Evolutionary conservation across 805 yeast genomes (phyloP).

Genomic region (Ogataea paradorogensis): DNA sequence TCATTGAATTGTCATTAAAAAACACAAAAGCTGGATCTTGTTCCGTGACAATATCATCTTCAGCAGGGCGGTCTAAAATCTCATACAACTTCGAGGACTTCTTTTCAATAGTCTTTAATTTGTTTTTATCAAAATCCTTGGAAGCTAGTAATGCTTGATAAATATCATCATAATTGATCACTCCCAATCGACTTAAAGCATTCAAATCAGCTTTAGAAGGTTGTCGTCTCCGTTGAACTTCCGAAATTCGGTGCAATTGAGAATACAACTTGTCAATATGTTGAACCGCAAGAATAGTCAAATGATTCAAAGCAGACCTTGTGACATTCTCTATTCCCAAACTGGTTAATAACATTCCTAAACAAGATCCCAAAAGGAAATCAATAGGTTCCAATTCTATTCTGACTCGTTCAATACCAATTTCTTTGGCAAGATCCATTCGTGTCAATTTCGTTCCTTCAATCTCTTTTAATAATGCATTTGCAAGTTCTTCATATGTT

Average conservation of each 20-base stretch:
- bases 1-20: constrained; percentile 47
- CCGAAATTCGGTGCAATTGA: constrained; percentile 48
- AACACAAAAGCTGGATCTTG: constrained; percentile 52
- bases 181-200: constrained; percentile 42
- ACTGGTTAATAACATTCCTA: constrained; percentile 37
- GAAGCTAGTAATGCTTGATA: constrained; percentile 32
- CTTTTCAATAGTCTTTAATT: constrained; percentile 9
- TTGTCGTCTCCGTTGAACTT: constrained; percentile 56
- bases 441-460: constrained; percentile 1
- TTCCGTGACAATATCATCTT: constrained; percentile 31
- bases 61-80: constrained; percentile 19
- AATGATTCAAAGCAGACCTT: constrained; percentile 37
- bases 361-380: constrained; percentile 30
- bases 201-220: constrained; percentile 53
- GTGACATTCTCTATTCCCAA: constrained; percentile 30
- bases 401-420: constrained; percentile 3
- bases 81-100: constrained; percentile 9
- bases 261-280: constrained; percentile 39
- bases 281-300: constrained; percentile 34
- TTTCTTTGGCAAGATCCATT: constrained; percentile 4
- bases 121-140: constrained; percentile 6
- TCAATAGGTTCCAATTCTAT: constrained; percentile 31
- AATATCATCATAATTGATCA: constrained; percentile 39
- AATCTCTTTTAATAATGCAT: constrained; percentile 1
- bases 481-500: background rate